These are phyloP conservation scores for Pyricularia sp. DNA, from an alignment of 2,329 filamentous ascomycete genomes.

Conservation along the genomic window DNA sequence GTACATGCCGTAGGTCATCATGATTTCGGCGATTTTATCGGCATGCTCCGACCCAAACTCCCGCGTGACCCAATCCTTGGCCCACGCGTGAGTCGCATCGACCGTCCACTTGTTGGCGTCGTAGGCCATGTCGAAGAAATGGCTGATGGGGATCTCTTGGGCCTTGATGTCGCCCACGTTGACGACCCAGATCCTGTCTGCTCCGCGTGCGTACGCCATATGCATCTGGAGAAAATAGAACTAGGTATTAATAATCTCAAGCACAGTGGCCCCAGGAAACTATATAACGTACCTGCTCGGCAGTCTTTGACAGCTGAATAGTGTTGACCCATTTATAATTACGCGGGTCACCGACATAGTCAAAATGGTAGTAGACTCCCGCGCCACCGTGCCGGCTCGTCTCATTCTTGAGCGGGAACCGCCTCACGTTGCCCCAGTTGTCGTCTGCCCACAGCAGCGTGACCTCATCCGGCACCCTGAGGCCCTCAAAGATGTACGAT, in stretches of 20 bases:
- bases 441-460: constrained; percentile 62
- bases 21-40: constrained; percentile 35
- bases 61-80: constrained; percentile 38
- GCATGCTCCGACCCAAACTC: constrained; percentile 43
- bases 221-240: constrained; percentile 35
- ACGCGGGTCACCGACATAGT: constrained; percentile 39
- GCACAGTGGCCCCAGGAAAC: neutral
- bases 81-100: constrained; percentile 46
- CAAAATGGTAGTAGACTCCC: constrained; percentile 56
- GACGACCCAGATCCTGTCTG: constrained; percentile 55
- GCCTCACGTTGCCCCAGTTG: constrained; percentile 57
- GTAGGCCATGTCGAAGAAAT: constrained; percentile 61
- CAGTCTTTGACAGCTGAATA: constrained; percentile 50
- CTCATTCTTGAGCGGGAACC: constrained; percentile 52
- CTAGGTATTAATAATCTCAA: neutral
- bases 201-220: constrained; percentile 47
- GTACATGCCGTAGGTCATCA: constrained; percentile 46
- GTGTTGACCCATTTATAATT: constrained; percentile 56
- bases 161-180: constrained; percentile 60
- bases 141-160: constrained; percentile 53
- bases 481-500: constrained; percentile 55
- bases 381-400: constrained; percentile 50
- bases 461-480: constrained; percentile 55
- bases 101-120: constrained; percentile 48
- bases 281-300: constrained; percentile 28